Conservation (phyloP, 2,329 filamentous ascomycete genomes). For the Sporothrix pallida region DNA sequence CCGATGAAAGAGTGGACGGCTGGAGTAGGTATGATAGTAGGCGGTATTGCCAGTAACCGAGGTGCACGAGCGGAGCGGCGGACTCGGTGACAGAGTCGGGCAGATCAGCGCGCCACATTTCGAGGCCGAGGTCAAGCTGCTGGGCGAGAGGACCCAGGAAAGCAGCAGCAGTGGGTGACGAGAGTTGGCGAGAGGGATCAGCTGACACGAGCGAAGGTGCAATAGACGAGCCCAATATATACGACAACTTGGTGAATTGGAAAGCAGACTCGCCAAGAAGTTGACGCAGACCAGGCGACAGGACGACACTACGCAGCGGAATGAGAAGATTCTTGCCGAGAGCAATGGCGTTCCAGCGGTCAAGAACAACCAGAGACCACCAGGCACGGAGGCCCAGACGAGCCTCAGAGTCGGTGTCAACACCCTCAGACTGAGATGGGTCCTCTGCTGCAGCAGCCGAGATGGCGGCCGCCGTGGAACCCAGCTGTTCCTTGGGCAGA, state of each 20-base stretch:
- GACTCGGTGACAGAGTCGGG: slow-evolving; percentile 61
- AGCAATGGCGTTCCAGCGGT: slow-evolving; percentile 75
- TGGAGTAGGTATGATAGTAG: slow-evolving; percentile 67
- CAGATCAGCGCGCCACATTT: slow-evolving; percentile 69
- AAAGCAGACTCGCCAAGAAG: slow-evolving; percentile 68
- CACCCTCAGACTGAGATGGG: slow-evolving; percentile 60
- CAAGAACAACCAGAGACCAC: slow-evolving; percentile 74
- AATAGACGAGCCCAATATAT: slow-evolving; percentile 54
- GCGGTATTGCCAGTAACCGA: slow-evolving; percentile 73
- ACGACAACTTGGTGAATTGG: slow-evolving; percentile 66
- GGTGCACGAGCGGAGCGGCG: slow-evolving; percentile 62
- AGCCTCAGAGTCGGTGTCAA: slow-evolving; percentile 56
- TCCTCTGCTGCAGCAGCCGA: slow-evolving; percentile 52
- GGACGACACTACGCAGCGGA: slow-evolving; percentile 64
- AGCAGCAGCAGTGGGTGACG: slow-evolving; percentile 48
- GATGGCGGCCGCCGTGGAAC: slow-evolving; percentile 42
- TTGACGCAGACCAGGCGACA: slow-evolving; percentile 63
- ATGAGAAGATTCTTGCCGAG: slow-evolving; percentile 68
- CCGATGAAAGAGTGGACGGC: slow-evolving; percentile 59
- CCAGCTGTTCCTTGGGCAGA: slow-evolving; percentile 56
- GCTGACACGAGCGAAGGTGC: slow-evolving; percentile 27
- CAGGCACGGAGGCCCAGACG: slow-evolving; percentile 68
- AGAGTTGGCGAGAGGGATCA: neutral
- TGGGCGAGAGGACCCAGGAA: slow-evolving; percentile 49
- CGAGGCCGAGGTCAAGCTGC: slow-evolving; percentile 63